Evolutionary conservation across 495 filamentous ascomycete genomes (phyloP).

Genomic region (Aspergillus saccharolyticus): DNA sequence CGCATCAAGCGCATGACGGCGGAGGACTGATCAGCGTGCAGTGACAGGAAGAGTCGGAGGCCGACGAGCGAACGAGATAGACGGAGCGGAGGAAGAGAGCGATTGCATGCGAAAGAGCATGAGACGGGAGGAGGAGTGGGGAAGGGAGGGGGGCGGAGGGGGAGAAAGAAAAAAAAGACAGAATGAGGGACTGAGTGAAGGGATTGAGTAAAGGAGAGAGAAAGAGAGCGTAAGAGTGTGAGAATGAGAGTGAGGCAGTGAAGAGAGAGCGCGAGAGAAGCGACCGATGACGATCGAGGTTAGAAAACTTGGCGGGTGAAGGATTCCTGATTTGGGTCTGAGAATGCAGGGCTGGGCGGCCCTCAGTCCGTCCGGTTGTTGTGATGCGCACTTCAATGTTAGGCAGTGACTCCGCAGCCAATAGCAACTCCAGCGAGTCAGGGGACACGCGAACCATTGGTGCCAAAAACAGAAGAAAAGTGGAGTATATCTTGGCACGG

Average conservation of each 20-base stretch:
- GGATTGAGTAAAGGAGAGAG: not conserved
- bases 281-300: constrained; percentile 3
- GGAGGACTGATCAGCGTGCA: not conserved
- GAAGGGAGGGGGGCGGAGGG: not conserved
- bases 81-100: not conserved
- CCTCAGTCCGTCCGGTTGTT: too few relatives aligned
- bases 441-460: too few relatives aligned
- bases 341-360: too few relatives aligned
- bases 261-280: not conserved
- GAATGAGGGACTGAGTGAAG: not conserved
- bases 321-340: too few relatives aligned
- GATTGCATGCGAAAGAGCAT: not conserved
- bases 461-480: too few relatives aligned
- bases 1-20: constrained; percentile 5
- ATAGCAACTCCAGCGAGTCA: too few relatives aligned
- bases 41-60: too few relatives aligned
- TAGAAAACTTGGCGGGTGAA: not conserved
- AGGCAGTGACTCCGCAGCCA: too few relatives aligned
- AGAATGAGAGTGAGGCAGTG: not conserved
- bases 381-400: too few relatives aligned
- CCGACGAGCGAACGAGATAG: not conserved
- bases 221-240: not conserved
- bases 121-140: not conserved
- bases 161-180: not conserved
- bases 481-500: too few relatives aligned